These are phyloP conservation scores for Rhizophora mangle DNA, from an alignment of 345 rosid genomes.

Conservation along the genomic window DNA sequence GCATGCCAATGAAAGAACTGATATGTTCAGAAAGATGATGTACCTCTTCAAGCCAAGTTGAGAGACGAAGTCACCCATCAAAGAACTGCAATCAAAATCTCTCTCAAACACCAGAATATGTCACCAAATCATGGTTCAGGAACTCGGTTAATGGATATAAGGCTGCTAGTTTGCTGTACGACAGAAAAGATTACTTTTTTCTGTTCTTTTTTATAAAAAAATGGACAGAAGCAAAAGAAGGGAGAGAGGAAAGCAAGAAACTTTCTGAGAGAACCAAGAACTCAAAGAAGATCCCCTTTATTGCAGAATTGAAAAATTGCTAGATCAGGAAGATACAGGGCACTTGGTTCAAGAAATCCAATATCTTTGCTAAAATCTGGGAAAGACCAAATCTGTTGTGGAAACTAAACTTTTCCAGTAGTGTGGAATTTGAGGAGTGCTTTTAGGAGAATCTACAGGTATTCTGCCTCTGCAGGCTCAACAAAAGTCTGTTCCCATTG, in stretches of 20 bases:
- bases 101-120: neutral
- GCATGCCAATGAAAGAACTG: constrained; percentile 36
- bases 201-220: neutral
- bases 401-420: neutral
- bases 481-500: neutral
- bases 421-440: neutral
- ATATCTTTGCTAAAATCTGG: neutral
- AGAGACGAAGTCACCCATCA: constrained; percentile 29
- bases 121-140: constrained; percentile 8
- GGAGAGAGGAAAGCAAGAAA: neutral
- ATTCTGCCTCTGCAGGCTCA: neutral
- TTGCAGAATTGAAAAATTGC: neutral
- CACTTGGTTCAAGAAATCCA: neutral
- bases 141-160: neutral
- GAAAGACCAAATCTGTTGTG: neutral
- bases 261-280: neutral
- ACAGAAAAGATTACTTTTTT: no score
- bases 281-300: neutral
- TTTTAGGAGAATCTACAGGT: neutral
- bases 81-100: constrained; percentile 12
- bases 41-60: constrained; percentile 15
- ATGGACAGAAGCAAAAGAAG: neutral
- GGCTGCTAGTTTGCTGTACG: neutral
- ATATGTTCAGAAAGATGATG: constrained; percentile 40
- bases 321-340: neutral